These are phyloP conservation scores for Magnusiomyces paraingens DNA, from an alignment of 1,139 yeast species.

Conservation along the genomic window DNA sequence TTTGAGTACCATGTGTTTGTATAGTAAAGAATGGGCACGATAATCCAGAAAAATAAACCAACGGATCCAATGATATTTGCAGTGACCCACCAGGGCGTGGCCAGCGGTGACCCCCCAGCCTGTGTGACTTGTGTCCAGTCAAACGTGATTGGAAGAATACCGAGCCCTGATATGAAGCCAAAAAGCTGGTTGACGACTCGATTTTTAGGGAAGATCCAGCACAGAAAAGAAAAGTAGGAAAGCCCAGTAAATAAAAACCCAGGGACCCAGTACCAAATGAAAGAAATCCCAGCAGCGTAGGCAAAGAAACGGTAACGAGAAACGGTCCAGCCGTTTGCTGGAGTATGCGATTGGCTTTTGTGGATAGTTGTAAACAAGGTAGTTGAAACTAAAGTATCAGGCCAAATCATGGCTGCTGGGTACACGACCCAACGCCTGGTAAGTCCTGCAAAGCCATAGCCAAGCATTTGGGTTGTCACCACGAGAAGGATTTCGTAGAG, in stretches of 20 bases:
- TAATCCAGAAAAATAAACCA: constrained; percentile 31
- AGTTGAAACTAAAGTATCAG: constrained; percentile 31
- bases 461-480: constrained; percentile 16
- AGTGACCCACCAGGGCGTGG: constrained; percentile 48
- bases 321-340: constrained; percentile 40
- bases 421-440: constrained; percentile 44
- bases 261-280: constrained; percentile 44
- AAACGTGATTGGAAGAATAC: constrained; percentile 45
- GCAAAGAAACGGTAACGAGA: constrained; percentile 38
- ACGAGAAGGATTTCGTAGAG: constrained; percentile 34
- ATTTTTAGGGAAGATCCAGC: constrained; percentile 40
- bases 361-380: constrained; percentile 28
- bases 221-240: constrained; percentile 31
- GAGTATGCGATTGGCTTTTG: constrained; percentile 42
- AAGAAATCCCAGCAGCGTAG: constrained; percentile 32
- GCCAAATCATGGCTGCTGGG: constrained; percentile 50
- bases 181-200: constrained; percentile 46
- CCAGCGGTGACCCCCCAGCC: constrained; percentile 40
- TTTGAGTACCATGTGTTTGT: constrained; percentile 41
- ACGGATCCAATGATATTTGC: constrained; percentile 40
- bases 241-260: constrained; percentile 41
- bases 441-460: constrained; percentile 47
- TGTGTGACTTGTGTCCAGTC: constrained; percentile 40
- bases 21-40: constrained; percentile 38
- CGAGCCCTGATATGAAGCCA: constrained; percentile 50